Evolutionary conservation across 2,329 filamentous ascomycete genomes (phyloP).

Genomic region (Ceratocystis colombiana): DNA sequence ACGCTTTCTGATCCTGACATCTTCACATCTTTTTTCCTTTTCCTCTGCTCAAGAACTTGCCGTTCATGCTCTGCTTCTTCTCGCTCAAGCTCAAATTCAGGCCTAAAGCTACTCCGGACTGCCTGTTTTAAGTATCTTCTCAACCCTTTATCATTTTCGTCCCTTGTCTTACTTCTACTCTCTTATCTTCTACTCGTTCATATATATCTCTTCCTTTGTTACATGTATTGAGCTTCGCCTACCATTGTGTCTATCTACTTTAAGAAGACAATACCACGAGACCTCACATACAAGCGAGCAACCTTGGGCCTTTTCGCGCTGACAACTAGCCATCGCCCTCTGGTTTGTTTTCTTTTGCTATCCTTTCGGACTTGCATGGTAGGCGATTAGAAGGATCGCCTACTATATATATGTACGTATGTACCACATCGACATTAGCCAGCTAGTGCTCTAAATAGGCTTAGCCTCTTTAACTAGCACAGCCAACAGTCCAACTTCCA

Average conservation of each 20-base stretch:
- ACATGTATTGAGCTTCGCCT: no score
- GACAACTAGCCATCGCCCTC: no score
- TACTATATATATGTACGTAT: neutral
- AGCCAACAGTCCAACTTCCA: neutral
- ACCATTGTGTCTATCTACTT: no score
- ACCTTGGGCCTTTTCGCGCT: no score
- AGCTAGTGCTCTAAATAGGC: neutral
- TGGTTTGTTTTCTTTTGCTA: neutral
- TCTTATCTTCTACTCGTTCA: neutral
- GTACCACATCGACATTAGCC: neutral
- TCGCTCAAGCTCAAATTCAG: neutral
- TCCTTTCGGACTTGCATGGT: neutral
- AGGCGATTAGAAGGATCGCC: neutral
- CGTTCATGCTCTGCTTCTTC: neutral
- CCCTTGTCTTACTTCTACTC: neutral
- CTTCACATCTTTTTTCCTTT: neutral
- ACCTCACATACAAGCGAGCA: no score
- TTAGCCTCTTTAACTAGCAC: slow-evolving; percentile 1
- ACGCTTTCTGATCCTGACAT: neutral
- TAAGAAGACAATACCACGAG: no score
- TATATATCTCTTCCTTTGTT: no score
- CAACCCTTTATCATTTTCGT: neutral
- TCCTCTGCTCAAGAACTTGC: neutral
- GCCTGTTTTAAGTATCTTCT: neutral
- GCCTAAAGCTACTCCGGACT: neutral